phyloP scores from a whole-genome alignment of 495 filamentous ascomycete genomes.

The Sordaria brevicollis region DNA sequence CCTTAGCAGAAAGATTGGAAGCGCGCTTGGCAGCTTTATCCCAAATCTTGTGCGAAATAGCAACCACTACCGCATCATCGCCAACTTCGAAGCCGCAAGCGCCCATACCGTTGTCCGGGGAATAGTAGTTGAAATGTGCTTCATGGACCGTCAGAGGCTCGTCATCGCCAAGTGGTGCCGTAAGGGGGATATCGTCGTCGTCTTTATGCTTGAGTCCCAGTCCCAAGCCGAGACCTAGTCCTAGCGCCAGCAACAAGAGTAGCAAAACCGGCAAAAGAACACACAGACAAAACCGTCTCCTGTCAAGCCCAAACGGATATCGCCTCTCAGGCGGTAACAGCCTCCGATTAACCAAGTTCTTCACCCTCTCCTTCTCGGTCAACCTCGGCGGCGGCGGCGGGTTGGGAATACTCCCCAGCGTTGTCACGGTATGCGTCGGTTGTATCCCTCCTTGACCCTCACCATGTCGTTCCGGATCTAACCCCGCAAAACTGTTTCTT shows the following conservation, averaged over 20 bases:
- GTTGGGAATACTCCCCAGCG: background rate
- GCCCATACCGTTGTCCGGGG: slow-evolving; percentile 44
- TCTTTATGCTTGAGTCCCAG: background rate
- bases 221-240: background rate
- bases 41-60: slow-evolving; percentile 56
- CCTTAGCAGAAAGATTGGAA: slow-evolving; percentile 10
- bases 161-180: background rate
- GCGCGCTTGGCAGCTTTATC: slow-evolving; percentile 33
- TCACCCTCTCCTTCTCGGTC: background rate
- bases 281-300: background rate
- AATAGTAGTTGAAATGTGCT: slow-evolving; percentile 4
- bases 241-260: background rate
- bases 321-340: background rate
- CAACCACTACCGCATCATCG: slow-evolving; percentile 47
- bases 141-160: background rate
- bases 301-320: background rate
- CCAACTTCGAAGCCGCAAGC: slow-evolving; percentile 54
- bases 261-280: background rate
- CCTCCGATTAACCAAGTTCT: background rate
- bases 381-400: background rate
- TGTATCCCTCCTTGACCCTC: background rate
- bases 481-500: background rate
- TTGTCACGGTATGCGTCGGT: background rate
- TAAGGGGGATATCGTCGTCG: background rate
- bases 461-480: background rate